These are phyloP conservation scores for Mucor saturninus DNA, from an alignment of 371 early-diverging fungal species.

Conservation along the genomic window DNA sequence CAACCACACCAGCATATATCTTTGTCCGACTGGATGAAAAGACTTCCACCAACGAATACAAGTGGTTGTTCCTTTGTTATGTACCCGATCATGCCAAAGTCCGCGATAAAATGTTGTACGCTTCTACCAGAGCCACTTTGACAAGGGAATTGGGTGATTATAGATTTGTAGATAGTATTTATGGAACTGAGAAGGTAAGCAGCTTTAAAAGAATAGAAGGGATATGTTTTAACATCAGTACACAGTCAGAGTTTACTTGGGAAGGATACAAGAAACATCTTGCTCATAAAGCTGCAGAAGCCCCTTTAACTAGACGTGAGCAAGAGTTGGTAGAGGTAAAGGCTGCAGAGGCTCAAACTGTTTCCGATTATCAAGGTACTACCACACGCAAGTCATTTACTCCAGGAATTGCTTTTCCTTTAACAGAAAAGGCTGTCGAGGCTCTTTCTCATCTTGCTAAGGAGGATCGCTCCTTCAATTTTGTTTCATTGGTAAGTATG, in stretches of 20 bases:
- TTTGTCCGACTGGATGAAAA: conserved; percentile 69
- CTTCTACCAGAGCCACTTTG: conserved; percentile 78
- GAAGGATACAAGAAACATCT: conserved; percentile 81
- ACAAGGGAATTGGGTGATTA: conserved; percentile 80
- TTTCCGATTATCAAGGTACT: conserved; percentile 57
- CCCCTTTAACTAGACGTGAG: conserved; percentile 86
- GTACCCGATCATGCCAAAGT: conserved; percentile 83
- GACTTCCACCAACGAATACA: conserved; percentile 45
- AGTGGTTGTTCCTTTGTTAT: conserved; percentile 80
- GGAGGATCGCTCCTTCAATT: conserved; percentile 49
- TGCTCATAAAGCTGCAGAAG: conserved; percentile 71
- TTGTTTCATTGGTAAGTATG: conserved; percentile 67
- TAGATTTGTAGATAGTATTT: conserved; percentile 78
- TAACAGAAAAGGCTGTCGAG: conserved; percentile 60
- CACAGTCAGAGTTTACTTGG: conserved; percentile 64
- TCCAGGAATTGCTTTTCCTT: conserved; percentile 63
- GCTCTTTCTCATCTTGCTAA: conserved; percentile 57
- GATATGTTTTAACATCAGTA: neutral
- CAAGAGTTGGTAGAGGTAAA: conserved; percentile 72
- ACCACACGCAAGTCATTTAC: conserved; percentile 64
- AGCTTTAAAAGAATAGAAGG: neutral
- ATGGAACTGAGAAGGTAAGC: conserved; percentile 70
- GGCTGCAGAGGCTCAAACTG: conserved; percentile 63
- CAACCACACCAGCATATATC: conserved; percentile 68
- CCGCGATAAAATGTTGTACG: conserved; percentile 91